Conservation (phyloP, 768 basidiomycete species). For the Lentinus brumalis region DNA sequence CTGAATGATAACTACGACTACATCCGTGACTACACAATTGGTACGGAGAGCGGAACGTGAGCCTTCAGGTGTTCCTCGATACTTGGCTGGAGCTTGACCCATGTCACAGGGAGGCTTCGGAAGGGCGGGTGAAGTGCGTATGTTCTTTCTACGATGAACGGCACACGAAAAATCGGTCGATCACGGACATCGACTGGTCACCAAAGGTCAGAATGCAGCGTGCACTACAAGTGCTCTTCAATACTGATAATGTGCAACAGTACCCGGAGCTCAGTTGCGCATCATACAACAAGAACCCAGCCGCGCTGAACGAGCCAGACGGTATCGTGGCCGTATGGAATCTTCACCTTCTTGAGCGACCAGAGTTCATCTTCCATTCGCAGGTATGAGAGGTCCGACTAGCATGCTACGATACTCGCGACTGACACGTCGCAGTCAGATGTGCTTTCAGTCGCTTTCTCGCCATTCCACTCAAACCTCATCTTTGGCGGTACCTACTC, state of each 20-base stretch:
- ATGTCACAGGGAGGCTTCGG: conserved; percentile 75
- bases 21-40: conserved; percentile 93
- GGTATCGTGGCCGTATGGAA: conserved; percentile 99
- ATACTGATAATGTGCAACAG: conserved; percentile 40
- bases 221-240: not conserved
- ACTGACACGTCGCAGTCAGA: conserved; percentile 69
- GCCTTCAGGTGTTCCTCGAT: conserved; percentile 30
- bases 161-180: conserved; percentile 89
- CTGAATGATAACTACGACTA: conserved; percentile 97
- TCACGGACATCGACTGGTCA: conserved; percentile 98
- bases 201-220: conserved; percentile 67
- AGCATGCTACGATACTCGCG: not conserved
- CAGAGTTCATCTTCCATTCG: conserved; percentile 98
- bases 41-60: conserved; percentile 80
- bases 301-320: conserved; percentile 92
- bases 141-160: conserved; percentile 93
- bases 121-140: conserved; percentile 89
- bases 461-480: conserved; percentile 96
- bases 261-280: conserved; percentile 95
- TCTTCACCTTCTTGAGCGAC: conserved; percentile 89
- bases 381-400: conserved; percentile 63
- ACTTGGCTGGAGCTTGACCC: not conserved
- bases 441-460: conserved; percentile 94
- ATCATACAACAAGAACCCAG: conserved; percentile 96
- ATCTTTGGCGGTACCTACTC: conserved; percentile 99